Base-by-base conservation (phyloP, 2,329 filamentous ascomycete species). In the Colletotrichum limetticola region DNA sequence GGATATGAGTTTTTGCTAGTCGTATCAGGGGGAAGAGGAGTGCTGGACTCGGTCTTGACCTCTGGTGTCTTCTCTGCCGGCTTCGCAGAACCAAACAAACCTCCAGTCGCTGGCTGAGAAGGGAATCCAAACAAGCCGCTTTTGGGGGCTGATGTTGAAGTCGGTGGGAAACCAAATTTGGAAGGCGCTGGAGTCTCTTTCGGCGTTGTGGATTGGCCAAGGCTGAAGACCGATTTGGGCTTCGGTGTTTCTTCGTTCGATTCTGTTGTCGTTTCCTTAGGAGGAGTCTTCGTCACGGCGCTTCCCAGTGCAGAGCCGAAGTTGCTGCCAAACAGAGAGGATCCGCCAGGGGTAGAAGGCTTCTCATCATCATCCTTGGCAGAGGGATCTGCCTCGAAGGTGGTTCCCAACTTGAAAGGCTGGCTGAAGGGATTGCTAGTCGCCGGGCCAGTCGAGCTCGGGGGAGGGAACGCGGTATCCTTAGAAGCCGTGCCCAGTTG, bases 361-460 rank as follows among this genome's bases (percentile, higher is more conserved):
- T 88, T 89, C 9, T 88, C 85, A 46, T 86, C 82, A 70, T 92
- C 90, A 28, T 93, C 88, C 71, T 90, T 91, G 1, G 89, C 86
- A 57, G 87, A 86, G 6, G 89, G 87, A 75, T 94, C 92, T 9
- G 87, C 86, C 77, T 91, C 90, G 83, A 94, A 95, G 1, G 89
- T 91, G 35, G 90, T 91, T 52, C 88, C 88, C 19, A 94, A 84
- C 76, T 93, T 92, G 82, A 94, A 94, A 0, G 89, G 87, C 19
- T 61, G 57, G n/a, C 66, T 32, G 28, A 73, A 73, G 7, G 84
- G 57, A 46, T 82, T n/a, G 86, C 24, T 85, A 82, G 61, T 64
- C 22, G 61, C 61, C 19, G 61, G 61, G 9, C 61, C 61, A 24
- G 46, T 55, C 61, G 61, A 64, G 32, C 77, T 79, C 37, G 82